Conservation (phyloP, 2,329 filamentous ascomycete genomes). For the Aspergillus sergii region DNA sequence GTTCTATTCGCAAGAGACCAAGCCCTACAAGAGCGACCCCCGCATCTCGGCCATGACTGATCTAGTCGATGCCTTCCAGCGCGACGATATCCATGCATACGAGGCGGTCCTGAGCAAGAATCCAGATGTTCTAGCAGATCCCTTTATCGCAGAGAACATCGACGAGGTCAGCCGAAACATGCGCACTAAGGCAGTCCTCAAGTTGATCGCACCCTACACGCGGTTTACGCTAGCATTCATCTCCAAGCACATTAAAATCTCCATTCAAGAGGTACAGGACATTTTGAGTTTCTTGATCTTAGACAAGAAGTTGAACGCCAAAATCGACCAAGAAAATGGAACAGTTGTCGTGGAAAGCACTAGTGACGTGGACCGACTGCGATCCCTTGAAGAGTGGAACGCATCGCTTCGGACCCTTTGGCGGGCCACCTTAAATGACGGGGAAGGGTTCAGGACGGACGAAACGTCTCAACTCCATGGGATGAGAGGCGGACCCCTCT, state of each 20-base stretch:
- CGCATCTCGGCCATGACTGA: slow-evolving; percentile 97
- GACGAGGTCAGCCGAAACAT: slow-evolving; percentile 98
- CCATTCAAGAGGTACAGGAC: slow-evolving; percentile 83
- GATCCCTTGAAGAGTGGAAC: slow-evolving; percentile 73
- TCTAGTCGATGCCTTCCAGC: slow-evolving; percentile 93
- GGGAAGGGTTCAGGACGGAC: slow-evolving; percentile 64
- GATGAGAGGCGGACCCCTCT: slow-evolving; percentile 27
- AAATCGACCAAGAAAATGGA: slow-evolving; percentile 85
- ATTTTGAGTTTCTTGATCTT: slow-evolving; percentile 95
- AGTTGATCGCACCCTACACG: slow-evolving; percentile 91
- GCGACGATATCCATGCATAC: slow-evolving; percentile 90
- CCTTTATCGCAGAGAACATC: slow-evolving; percentile 98
- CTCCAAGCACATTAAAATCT: slow-evolving; percentile 83
- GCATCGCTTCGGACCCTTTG: slow-evolving; percentile 70
- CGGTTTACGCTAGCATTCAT: slow-evolving; percentile 88
- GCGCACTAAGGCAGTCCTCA: slow-evolving; percentile 92
- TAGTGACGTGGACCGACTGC: slow-evolving; percentile 69
- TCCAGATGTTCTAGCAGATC: slow-evolving; percentile 84
- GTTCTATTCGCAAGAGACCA: slow-evolving; percentile 97
- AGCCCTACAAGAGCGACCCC: slow-evolving; percentile 94
- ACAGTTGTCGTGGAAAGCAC: slow-evolving; percentile 77
- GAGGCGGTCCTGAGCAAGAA: slow-evolving; percentile 85
- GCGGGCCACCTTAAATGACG: slow-evolving; percentile 72
- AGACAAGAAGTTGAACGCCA: slow-evolving; percentile 81
- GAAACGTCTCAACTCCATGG: slow-evolving; percentile 35